Evolutionary conservation across 2,329 filamentous ascomycete species (phyloP), one percentile per base, ranked within the genome.

Genomic region (Sordariomycetes sp.): DNA sequence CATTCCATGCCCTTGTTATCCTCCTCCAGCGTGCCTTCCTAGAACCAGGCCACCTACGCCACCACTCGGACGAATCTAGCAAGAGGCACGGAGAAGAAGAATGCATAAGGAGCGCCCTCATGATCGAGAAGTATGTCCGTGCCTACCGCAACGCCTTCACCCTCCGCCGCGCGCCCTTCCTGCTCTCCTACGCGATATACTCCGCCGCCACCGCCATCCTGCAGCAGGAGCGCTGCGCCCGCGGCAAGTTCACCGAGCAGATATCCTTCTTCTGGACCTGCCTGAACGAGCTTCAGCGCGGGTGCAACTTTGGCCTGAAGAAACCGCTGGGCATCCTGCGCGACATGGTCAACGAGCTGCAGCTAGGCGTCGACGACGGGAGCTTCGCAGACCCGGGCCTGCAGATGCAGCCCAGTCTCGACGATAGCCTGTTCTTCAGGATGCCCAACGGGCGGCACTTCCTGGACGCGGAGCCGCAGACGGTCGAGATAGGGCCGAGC

Each of bases 21-120:
- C 66, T 78, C 0, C 68, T 77, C 11, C 73, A 77, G 59, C 71
- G 74, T 1, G 73, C 75, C 1, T 76, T 77, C 61, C 67, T 76
- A 0, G 69, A 69, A 32, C 64, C 68, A 32, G 67, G 67, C 37
- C 67, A 69, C 37, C 65, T 69, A 3, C 61, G 65, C 14, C 62
- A 62, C n/a, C 65, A 68, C 28, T 64, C 66, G 3, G 63, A 67
- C 43, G 63, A 65, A 28, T 54, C 50, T 14, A 60, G 62, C n/a
- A 68, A 68, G 57, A 62, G 63, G 10, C 60, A 59, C 1, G 64
- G 65, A 10, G 66, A 68, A 55, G 66, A 68, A 16, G 64, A 64
- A 5, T 68, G 64, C 32, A 69, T 65, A 53, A 65, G 61, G 66
- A 73, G 64, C 63, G 69, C 62, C 40, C 60, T 62, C 61, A 72